phyloP scores from a whole-genome alignment of 306 rosid genomes.

The Fragaria iinumae region DNA sequence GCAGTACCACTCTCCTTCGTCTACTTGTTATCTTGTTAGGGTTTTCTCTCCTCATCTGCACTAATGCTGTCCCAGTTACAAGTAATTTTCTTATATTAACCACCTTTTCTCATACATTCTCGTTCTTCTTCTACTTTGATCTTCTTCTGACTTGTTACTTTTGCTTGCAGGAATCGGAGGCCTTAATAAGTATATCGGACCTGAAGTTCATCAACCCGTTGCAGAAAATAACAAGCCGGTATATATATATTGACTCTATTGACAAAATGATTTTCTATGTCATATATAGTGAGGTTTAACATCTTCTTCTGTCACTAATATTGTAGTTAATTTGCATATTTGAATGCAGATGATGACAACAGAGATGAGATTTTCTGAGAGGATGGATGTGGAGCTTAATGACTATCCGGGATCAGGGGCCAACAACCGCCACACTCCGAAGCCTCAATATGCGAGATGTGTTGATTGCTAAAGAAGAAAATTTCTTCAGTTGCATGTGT shows the following conservation, averaged over 20 bases:
- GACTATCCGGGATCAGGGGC: conserved; percentile 83
- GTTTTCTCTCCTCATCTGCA: conserved; percentile 48
- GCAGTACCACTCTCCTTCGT: conserved; percentile 38
- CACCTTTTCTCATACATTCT: neutral
- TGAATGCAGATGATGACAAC: conserved; percentile 44
- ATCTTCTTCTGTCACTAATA: neutral
- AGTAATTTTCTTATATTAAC: conserved; percentile 33
- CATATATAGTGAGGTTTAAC: neutral
- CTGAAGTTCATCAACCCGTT: conserved; percentile 30
- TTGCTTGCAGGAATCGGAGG: conserved; percentile 56
- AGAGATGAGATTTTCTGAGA: conserved; percentile 35
- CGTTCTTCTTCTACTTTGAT: conserved; percentile 3
- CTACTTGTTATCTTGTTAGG: conserved; percentile 53
- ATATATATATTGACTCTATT: neutral
- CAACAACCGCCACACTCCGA: conserved; percentile 89
- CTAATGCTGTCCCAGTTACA: conserved; percentile 71
- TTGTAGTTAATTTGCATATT: neutral
- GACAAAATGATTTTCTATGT: neutral
- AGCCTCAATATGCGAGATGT: conserved; percentile 43
- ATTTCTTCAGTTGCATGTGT: neutral
- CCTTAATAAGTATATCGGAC: conserved; percentile 36
- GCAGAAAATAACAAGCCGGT: conserved; percentile 38
- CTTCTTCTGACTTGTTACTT: neutral
- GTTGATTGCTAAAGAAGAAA: conserved; percentile 26
- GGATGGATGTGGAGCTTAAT: conserved; percentile 68